These are phyloP conservation scores for Verticillium albo-atrum DNA, from an alignment of 2,329 filamentous ascomycete species.

Conservation along the genomic window DNA sequence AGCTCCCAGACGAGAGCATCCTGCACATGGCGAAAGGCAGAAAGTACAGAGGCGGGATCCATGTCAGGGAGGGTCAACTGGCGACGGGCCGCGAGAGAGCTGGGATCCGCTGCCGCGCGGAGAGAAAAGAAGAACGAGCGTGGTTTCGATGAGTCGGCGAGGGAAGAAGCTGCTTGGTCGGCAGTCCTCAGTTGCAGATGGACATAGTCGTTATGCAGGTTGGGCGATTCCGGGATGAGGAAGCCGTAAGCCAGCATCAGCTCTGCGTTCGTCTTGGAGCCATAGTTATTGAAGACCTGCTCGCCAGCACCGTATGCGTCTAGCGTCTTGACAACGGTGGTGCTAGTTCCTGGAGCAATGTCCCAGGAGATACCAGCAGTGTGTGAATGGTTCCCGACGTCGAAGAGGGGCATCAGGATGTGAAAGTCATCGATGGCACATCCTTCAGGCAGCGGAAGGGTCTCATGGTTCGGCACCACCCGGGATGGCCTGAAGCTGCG, in stretches of 20 bases:
- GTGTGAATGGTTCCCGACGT: slow-evolving; percentile 68
- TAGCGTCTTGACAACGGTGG: slow-evolving; percentile 26
- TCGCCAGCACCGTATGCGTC: slow-evolving; percentile 46
- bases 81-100: slow-evolving; percentile 41
- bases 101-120: slow-evolving; percentile 39
- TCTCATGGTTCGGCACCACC: slow-evolving; percentile 36
- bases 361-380: slow-evolving; percentile 57
- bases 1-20: slow-evolving; percentile 50
- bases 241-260: slow-evolving; percentile 62
- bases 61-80: slow-evolving; percentile 29
- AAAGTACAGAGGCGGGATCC: slow-evolving; percentile 19
- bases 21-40: slow-evolving; percentile 46
- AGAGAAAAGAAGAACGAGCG: slow-evolving; percentile 45
- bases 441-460: slow-evolving; percentile 27
- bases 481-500: slow-evolving; percentile 60
- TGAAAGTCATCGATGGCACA: slow-evolving; percentile 57
- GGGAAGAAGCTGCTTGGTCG: slow-evolving; percentile 12
- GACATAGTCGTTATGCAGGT: slow-evolving; percentile 55
- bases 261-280: slow-evolving; percentile 69
- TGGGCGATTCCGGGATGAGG: slow-evolving; percentile 40
- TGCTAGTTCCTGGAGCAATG: slow-evolving; percentile 30
- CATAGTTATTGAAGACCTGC: slow-evolving; percentile 68
- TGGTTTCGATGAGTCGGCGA: slow-evolving; percentile 13
- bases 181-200: slow-evolving; percentile 46
- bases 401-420: slow-evolving; percentile 65